A percentile compares a stretch with the other conserved stretches of the same genome.
Evolutionary conservation across 768 basidiomycete species (phyloP).

Genomic region (Dendrothele bispora): DNA sequence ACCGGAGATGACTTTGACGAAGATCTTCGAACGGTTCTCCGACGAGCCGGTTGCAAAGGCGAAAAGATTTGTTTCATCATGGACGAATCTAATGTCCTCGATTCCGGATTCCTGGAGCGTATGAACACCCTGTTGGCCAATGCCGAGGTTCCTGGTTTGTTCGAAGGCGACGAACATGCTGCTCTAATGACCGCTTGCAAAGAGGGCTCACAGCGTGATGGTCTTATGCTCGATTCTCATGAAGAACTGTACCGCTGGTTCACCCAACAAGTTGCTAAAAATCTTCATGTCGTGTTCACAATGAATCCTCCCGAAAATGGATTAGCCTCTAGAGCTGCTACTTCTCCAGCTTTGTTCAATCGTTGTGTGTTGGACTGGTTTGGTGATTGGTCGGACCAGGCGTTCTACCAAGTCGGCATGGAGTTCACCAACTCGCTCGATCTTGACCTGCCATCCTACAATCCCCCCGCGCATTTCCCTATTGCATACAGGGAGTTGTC

Average conservation of each 20-base stretch:
- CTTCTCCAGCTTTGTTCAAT: slow-evolving; percentile 97
- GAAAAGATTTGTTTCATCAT: slow-evolving; percentile 99
- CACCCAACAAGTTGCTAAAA: slow-evolving; percentile 96
- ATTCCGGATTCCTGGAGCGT: slow-evolving; percentile 98
- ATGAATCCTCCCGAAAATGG: slow-evolving; percentile 99
- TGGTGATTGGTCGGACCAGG: slow-evolving; percentile 98
- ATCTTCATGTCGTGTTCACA: slow-evolving; percentile 97
- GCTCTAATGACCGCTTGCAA: slow-evolving; percentile 99
- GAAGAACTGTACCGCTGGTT: slow-evolving; percentile 99
- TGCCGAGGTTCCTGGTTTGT: slow-evolving; percentile 99
- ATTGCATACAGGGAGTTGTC: slow-evolving; percentile 82
- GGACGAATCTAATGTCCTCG: slow-evolving; percentile 99
- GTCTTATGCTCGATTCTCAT: slow-evolving; percentile 95
- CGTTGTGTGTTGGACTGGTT: slow-evolving; percentile 99
- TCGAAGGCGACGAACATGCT: slow-evolving; percentile 98
- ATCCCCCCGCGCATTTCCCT: slow-evolving; percentile 81
- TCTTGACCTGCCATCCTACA: slow-evolving; percentile 83
- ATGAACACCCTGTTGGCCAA: slow-evolving; percentile 99
- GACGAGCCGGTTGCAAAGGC: slow-evolving; percentile 95
- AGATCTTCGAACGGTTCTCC: slow-evolving; percentile 91
- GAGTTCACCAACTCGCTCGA: slow-evolving; percentile 96
- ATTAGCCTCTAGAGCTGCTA: slow-evolving; percentile 92
- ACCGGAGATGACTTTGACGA: slow-evolving; percentile 99
- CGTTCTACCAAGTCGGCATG: slow-evolving; percentile 96
- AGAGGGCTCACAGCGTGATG: slow-evolving; percentile 98